phyloP scores from a whole-genome alignment of 352 stramenopile species.

The Aphanomyces stellatus region DNA sequence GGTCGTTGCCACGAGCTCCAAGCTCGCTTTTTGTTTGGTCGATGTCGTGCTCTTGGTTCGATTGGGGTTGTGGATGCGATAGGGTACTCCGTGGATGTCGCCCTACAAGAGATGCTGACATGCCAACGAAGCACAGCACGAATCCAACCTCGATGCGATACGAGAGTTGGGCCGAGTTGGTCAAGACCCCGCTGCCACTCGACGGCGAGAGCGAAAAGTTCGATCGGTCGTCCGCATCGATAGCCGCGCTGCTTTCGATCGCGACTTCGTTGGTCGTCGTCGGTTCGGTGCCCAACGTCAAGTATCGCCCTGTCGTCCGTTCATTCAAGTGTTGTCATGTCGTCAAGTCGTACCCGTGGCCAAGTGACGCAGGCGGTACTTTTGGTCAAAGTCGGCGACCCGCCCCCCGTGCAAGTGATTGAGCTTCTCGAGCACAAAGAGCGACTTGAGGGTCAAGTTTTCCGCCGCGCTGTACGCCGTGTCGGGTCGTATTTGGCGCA shows the following conservation, averaged over 20 bases:
- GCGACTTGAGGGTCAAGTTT: slow-evolving; percentile 15
- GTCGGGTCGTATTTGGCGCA: slow-evolving; percentile 3
- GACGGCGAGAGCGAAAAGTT: background rate
- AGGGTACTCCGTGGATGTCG: background rate
- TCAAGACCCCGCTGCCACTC: background rate
- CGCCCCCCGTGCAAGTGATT: slow-evolving; percentile 5
- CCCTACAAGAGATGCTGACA: background rate
- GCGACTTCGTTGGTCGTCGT: background rate
- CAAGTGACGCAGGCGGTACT: slow-evolving; percentile 11
- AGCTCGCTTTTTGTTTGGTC: slow-evolving; percentile 8
- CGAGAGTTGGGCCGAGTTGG: background rate
- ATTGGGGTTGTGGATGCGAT: slow-evolving; percentile 18
- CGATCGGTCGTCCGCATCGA: background rate
- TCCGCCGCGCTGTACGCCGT: background rate
- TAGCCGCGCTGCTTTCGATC: background rate
- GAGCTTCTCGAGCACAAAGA: slow-evolving; percentile 11
- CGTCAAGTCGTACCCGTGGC: slow-evolving; percentile 15
- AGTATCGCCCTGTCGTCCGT: slow-evolving; percentile 11
- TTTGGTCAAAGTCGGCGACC: slow-evolving; percentile 2
- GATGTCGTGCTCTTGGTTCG: background rate
- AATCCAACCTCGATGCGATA: slow-evolving; percentile 17
- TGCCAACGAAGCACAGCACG: background rate
- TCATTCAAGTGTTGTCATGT: no score
- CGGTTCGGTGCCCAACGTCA: background rate
- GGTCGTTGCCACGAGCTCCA: background rate